Percentiles rank a stretch among this genome's conserved stretches.
Conservation (phyloP, 208 protist species). For the Strigomonas galati region DNA sequence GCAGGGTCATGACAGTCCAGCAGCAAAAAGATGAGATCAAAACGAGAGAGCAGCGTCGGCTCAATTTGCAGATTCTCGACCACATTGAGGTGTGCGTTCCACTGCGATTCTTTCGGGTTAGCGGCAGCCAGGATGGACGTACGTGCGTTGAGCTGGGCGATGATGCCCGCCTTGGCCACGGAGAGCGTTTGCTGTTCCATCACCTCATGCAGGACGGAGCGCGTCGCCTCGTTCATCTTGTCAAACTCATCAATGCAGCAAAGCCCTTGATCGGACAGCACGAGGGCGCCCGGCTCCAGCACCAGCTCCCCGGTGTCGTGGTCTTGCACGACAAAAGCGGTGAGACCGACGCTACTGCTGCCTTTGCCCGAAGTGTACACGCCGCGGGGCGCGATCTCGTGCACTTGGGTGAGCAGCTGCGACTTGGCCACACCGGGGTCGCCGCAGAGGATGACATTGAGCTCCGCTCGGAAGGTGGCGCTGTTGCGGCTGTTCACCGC, state of each 20-base stretch:
- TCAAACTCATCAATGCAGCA: constrained; percentile 99
- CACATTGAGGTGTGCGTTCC: constrained; percentile 96
- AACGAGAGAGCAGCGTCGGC: constrained; percentile 98
- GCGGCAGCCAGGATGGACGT: constrained; percentile 99
- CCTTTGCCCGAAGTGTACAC: constrained; percentile 99
- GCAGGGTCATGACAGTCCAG: constrained; percentile 94
- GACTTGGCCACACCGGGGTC: constrained; percentile 99
- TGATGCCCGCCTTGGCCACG: constrained; percentile 99
- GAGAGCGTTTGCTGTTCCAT: constrained; percentile 99
- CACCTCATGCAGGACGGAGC: constrained; percentile 99
- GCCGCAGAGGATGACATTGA: constrained; percentile 99
- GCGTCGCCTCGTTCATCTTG: constrained; percentile 99
- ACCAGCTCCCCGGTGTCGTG: constrained; percentile 97
- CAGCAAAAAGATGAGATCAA: constrained; percentile 98
- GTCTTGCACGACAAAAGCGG: constrained; percentile 98
- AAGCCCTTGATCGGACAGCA: constrained; percentile 97
- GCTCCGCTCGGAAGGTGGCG: constrained; percentile 91
- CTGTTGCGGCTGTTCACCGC: constrained; percentile 31
- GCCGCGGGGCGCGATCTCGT: constrained; percentile 97
- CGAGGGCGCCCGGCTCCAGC: constrained; percentile 98
- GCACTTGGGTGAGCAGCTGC: constrained; percentile 98
- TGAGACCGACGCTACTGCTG: constrained; percentile 98
- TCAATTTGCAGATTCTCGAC: constrained; percentile 99
- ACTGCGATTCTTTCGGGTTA: constrained; percentile 98
- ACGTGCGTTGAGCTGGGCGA: constrained; percentile 97